Conservation (phyloP, 169 alveolate genomes). For the Miamiensis avidus region DNA sequence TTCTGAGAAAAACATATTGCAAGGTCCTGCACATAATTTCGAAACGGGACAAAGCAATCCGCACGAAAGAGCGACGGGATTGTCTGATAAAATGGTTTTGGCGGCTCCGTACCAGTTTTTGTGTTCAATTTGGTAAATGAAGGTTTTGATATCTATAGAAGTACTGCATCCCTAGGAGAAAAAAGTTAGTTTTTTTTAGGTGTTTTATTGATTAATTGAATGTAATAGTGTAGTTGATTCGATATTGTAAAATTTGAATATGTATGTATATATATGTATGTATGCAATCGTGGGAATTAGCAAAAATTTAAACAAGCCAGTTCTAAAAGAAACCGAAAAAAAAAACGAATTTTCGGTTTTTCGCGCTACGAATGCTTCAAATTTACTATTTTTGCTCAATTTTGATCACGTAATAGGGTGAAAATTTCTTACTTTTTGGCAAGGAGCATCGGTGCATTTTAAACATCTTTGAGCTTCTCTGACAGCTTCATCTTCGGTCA, state of each 20-base stretch:
- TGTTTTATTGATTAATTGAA: too few species aligned
- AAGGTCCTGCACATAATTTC: slow-evolving; percentile 56
- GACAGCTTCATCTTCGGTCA: slow-evolving; percentile 55
- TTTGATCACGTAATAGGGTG: too few species aligned
- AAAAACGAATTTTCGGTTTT: too few species aligned
- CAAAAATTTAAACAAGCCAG: too few species aligned
- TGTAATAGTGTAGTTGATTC: too few species aligned
- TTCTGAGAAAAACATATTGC: slow-evolving; percentile 50
- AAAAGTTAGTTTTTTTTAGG: too few species aligned
- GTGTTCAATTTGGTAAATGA: slow-evolving; percentile 51
- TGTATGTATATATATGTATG: too few species aligned
- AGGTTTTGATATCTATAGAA: slow-evolving; percentile 52
- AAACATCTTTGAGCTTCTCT: slow-evolving; percentile 55
- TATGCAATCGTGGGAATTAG: too few species aligned
- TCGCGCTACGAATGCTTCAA: too few species aligned
- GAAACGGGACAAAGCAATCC: slow-evolving; percentile 56
- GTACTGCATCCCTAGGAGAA: slow-evolving; percentile 46
- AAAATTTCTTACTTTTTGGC: slow-evolving; percentile 30
- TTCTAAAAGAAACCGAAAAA: too few species aligned
- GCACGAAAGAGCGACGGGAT: slow-evolving; percentile 55
- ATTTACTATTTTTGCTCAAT: too few species aligned
- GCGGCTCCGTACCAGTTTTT: slow-evolving; percentile 68
- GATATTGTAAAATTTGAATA: too few species aligned
- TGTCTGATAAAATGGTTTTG: slow-evolving; percentile 50
- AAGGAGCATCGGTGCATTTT: slow-evolving; percentile 63